Evolutionary conservation across 2,329 filamentous ascomycete species (phyloP).

Genomic region (Exserohilum turcica): DNA sequence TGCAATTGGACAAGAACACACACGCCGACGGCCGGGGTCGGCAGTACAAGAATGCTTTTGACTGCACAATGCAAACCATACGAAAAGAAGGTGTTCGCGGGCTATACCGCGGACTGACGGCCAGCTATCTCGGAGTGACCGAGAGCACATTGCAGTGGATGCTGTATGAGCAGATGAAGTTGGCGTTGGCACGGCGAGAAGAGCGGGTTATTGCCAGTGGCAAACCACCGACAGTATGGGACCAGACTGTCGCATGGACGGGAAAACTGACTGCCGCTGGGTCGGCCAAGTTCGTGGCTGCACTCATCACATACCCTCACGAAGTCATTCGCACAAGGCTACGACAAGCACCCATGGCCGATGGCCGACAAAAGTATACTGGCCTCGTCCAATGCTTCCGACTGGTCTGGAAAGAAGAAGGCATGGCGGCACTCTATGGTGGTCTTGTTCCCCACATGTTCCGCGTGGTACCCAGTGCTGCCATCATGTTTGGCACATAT

Average conservation of each 20-base stretch:
- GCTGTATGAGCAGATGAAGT: slow-evolving; percentile 91
- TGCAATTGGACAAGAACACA: slow-evolving; percentile 88
- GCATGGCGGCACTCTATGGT: slow-evolving; percentile 83
- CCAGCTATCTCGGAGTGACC: slow-evolving; percentile 87
- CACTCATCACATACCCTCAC: slow-evolving; percentile 86
- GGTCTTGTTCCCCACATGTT: slow-evolving; percentile 90
- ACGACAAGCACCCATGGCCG: slow-evolving; percentile 77
- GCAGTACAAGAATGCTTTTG: slow-evolving; percentile 83
- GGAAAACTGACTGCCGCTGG: slow-evolving; percentile 81
- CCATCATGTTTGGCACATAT: slow-evolving; percentile 95
- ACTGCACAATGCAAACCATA: slow-evolving; percentile 83
- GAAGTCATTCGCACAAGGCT: slow-evolving; percentile 86
- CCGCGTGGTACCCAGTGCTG: slow-evolving; percentile 86
- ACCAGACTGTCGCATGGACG: slow-evolving; percentile 75
- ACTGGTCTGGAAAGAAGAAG: slow-evolving; percentile 86
- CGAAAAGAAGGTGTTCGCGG: slow-evolving; percentile 79
- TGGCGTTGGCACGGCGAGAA: slow-evolving; percentile 68
- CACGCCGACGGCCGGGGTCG: slow-evolving; percentile 65
- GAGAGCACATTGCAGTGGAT: slow-evolving; percentile 94
- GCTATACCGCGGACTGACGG: slow-evolving; percentile 87
- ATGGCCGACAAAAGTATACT: slow-evolving; percentile 80
- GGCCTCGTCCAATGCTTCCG: slow-evolving; percentile 88
- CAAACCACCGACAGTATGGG: slow-evolving; percentile 70
- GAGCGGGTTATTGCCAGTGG: slow-evolving; percentile 61
- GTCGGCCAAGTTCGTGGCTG: slow-evolving; percentile 82